A percentile compares a stretch with the other conserved stretches of the same genome.
Evolutionary conservation across 306 rosid genomes (phyloP).

Genomic region (Begonia loranthoides): DNA sequence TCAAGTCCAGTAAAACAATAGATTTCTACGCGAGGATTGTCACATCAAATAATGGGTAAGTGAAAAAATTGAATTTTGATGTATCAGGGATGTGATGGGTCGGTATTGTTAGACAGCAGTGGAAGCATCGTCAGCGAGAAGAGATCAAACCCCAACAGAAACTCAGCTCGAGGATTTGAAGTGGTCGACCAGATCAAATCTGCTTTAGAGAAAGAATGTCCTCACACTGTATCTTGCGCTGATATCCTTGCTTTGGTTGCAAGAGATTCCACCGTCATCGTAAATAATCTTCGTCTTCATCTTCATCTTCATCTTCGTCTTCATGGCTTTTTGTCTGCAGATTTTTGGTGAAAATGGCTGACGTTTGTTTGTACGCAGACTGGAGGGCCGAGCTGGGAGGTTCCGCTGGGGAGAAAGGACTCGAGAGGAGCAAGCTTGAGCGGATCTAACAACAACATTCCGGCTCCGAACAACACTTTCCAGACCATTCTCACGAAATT

Average conservation of each 20-base stretch:
- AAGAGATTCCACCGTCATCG: slow-evolving; percentile 75
- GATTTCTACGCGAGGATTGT: background rate
- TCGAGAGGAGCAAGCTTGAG: slow-evolving; percentile 63
- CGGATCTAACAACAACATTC: slow-evolving; percentile 82
- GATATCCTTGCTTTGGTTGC: slow-evolving; percentile 77
- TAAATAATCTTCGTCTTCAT: slow-evolving; percentile 9
- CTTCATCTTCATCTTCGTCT: background rate
- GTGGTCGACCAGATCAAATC: slow-evolving; percentile 72
- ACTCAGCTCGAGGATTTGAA: slow-evolving; percentile 71
- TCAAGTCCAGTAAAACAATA: background rate
- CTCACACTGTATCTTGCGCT: slow-evolving; percentile 78
- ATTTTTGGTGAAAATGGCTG: background rate
- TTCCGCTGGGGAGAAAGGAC: slow-evolving; percentile 81
- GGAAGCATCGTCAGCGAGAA: slow-evolving; percentile 54
- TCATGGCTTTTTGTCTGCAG: background rate
- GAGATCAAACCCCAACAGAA: slow-evolving; percentile 54
- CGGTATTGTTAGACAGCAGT: slow-evolving; percentile 53
- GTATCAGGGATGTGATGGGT: slow-evolving; percentile 90
- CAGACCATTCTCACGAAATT: slow-evolving; percentile 75
- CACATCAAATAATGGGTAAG: background rate
- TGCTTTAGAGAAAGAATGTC: slow-evolving; percentile 61
- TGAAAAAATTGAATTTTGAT: slow-evolving; percentile 4
- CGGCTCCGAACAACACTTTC: slow-evolving; percentile 94
- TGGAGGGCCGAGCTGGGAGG: slow-evolving; percentile 86
- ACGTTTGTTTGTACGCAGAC: slow-evolving; percentile 23